Evolutionary conservation across 2,329 filamentous ascomycete genomes (phyloP), one percentile per base, ranked within the genome.

Genomic region (Clonostachys byssicola): DNA sequence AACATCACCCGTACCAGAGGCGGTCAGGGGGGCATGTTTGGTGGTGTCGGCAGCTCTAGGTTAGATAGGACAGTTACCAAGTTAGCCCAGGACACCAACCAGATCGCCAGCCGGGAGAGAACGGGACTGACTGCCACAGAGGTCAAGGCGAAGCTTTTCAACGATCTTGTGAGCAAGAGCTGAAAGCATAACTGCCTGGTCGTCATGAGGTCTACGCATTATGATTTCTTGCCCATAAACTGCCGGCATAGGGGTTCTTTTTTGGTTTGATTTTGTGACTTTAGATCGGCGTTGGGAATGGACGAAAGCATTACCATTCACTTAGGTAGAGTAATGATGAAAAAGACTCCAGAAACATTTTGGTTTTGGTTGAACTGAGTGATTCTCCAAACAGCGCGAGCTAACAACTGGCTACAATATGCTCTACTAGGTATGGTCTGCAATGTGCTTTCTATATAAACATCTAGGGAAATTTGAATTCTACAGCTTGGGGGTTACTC

Each of bases 71-170:
- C 78, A 42, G 61, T 88, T 45, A 74, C 75, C 10, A 85, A 83
- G 70, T 59, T 86, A 17, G 75, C 78, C n/a, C 71, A 70, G 47
- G 80, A 83, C n/a, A 70, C 76, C n/a, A 78, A 74, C 54, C 72
- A 79, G 62, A 78, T 87, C 54, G 78, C 79, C 3, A 72, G 74
- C 9, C 80, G 85, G 62, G 82, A 86, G 66, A 71, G 68, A 56
- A 80, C 78, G n/a, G 83, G 83, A 0, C 57, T 87, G 51, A 68
- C 85, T 60, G 81, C 82, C 2, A 73, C 74, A 1, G 74, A 81
- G 56, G 74, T 87, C 52, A 88, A 87, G 70, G 77, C 77, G 44
- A 75, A 75, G 58, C 65, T 88, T 6, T 88, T 88, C 53, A 76
- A 73, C 51, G 59, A 67, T 12, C 54, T 74, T 40, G 62, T 40